Evolutionary conservation across 1,284 basidiomycete genomes (phyloP).

Genomic region (Stereum hirsutum): DNA sequence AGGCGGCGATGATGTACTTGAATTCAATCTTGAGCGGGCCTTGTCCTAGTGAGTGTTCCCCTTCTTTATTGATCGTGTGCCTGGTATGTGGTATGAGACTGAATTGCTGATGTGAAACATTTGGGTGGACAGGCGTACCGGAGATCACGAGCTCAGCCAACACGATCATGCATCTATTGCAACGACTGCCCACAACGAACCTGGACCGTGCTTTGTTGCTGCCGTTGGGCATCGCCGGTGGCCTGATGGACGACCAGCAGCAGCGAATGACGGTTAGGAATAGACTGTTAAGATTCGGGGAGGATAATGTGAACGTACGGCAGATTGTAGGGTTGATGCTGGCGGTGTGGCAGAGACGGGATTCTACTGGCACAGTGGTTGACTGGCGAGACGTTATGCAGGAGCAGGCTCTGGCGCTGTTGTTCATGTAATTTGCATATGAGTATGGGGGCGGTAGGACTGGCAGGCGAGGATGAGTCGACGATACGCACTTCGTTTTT

Average conservation of each 20-base stretch:
- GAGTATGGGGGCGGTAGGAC: too few relatives aligned
- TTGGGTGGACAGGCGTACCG: conserved; percentile 44
- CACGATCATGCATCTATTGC: conserved; percentile 40
- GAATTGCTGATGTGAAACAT: conserved; percentile 2
- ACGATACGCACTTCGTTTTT: too few relatives aligned
- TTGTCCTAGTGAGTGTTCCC: conserved; percentile 43
- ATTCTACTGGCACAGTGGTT: conserved; percentile 38
- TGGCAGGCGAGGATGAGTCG: too few relatives aligned
- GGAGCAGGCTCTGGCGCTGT: conserved; percentile 41
- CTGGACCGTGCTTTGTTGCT: conserved; percentile 61
- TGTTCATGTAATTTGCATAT: conserved; percentile 34
- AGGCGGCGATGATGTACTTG: conserved; percentile 60
- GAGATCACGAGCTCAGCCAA: conserved; percentile 56
- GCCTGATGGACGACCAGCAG: conserved; percentile 55
- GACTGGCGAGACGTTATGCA: conserved; percentile 58
- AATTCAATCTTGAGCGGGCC: conserved; percentile 63
- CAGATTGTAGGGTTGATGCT: conserved; percentile 36
- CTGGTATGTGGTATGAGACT: conserved; percentile 11
- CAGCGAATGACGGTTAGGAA: conserved; percentile 31
- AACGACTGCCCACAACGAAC: conserved; percentile 43
- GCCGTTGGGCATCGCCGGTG: conserved; percentile 63
- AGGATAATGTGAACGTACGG: conserved; percentile 9
- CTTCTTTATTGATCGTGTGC: conserved; percentile 2
- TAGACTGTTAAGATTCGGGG: conserved; percentile 9
- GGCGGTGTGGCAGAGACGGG: conserved; percentile 57